Evolutionary conservation across 116 monocot genomes (phyloP).

Genomic region (Papilionanthe hybrid): DNA sequence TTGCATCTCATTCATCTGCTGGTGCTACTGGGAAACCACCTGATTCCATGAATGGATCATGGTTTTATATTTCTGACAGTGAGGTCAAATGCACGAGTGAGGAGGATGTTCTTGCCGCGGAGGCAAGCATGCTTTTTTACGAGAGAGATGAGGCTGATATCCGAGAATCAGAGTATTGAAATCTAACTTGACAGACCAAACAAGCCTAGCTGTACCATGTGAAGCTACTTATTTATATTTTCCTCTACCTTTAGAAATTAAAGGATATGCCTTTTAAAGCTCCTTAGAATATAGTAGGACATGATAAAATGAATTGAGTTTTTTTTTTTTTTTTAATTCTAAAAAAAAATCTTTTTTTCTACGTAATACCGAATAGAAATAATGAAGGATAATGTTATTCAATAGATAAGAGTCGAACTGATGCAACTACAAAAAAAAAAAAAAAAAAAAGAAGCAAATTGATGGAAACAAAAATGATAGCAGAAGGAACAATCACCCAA

Average conservation of each 20-base stretch:
- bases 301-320: too few species aligned
- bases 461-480: too few species aligned
- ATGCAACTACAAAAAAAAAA: too few species aligned
- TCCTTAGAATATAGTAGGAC: not conserved
- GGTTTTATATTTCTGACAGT: conserved; percentile 78
- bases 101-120: conserved; percentile 63
- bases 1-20: conserved; percentile 8
- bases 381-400: too few species aligned
- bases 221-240: not conserved
- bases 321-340: too few species aligned
- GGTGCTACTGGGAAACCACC: conserved; percentile 2
- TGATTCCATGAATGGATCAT: conserved; percentile 12
- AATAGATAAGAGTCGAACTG: too few species aligned
- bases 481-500: too few species aligned
- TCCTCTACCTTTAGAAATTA: not conserved
- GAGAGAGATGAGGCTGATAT: conserved; percentile 39
- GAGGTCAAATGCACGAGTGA: conserved; percentile 53
- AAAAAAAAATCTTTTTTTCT: too few species aligned
- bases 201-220: not conserved
- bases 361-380: too few species aligned
- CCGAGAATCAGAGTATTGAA: not conserved
- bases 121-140: conserved; percentile 90
- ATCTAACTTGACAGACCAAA: not conserved
- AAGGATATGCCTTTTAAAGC: not conserved
- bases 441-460: too few species aligned